Conservation (phyloP, 2,329 filamentous ascomycete species). For the Leptosphaerulina australis region DNA sequence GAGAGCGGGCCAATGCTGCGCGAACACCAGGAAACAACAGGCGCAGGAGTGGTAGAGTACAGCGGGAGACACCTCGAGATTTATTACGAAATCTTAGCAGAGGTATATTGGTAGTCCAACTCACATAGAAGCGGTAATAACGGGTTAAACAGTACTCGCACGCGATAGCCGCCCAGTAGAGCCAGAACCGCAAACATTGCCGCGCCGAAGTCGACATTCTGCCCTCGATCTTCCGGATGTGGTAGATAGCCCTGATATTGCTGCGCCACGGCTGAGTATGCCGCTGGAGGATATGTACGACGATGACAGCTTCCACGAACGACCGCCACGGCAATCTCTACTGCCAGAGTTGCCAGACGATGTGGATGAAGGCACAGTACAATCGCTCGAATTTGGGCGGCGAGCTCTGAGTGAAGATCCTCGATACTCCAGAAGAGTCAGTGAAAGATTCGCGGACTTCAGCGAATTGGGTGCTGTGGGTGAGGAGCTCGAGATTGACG, state of each 20-base stretch:
- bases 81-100: constrained; percentile 60
- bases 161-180: constrained; percentile 54
- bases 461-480: constrained; percentile 47
- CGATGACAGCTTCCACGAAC: constrained; percentile 50
- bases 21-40: constrained; percentile 59
- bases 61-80: constrained; percentile 62
- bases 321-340: constrained; percentile 47
- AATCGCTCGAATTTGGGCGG: constrained; percentile 56
- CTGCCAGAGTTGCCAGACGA: constrained; percentile 46
- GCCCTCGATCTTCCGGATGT: constrained; percentile 53
- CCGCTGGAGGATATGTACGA: constrained; percentile 52
- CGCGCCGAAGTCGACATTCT: constrained; percentile 36
- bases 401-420: constrained; percentile 49
- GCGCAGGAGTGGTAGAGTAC: constrained; percentile 55
- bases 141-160: constrained; percentile 52
- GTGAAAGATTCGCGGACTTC: constrained; percentile 58
- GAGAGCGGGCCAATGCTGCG: constrained; percentile 57
- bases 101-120: constrained; percentile 43
- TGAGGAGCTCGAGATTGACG: constrained; percentile 51
- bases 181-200: constrained; percentile 54
- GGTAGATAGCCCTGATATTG: constrained; percentile 55
- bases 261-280: constrained; percentile 50
- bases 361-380: constrained; percentile 52
- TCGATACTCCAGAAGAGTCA: constrained; percentile 54
- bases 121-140: constrained; percentile 8